Evolutionary conservation across 805 yeast genomes (phyloP).

Genomic region (Nakazawaea ishiwadae): DNA sequence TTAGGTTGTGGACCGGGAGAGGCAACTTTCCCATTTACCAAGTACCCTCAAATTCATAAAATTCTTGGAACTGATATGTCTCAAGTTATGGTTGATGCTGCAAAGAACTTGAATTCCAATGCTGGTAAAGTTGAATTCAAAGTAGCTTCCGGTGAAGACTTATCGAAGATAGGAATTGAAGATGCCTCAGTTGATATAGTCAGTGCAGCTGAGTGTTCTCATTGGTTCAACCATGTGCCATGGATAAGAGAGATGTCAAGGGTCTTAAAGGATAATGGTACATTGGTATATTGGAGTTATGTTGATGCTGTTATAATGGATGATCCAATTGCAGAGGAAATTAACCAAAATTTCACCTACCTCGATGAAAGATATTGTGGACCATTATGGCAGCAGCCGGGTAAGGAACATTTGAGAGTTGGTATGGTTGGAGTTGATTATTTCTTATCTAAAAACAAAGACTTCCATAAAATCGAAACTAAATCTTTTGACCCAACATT

Average conservation of each 20-base stretch:
- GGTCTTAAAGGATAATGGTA: slow-evolving; percentile 45
- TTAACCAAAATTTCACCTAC: slow-evolving; percentile 48
- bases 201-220: slow-evolving; percentile 74
- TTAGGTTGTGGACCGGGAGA: slow-evolving; percentile 81
- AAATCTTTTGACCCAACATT: slow-evolving; percentile 23
- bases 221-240: slow-evolving; percentile 63
- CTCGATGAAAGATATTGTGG: slow-evolving; percentile 46
- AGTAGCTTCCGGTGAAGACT: slow-evolving; percentile 23
- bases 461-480: slow-evolving; percentile 23
- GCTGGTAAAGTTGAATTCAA: slow-evolving; percentile 17
- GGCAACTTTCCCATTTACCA: slow-evolving; percentile 51
- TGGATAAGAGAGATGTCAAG: slow-evolving; percentile 48
- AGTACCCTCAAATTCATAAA: slow-evolving; percentile 31
- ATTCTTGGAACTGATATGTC: slow-evolving; percentile 66
- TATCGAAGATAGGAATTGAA: slow-evolving; percentile 17
- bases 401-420: slow-evolving; percentile 33
- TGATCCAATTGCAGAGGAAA: slow-evolving; percentile 45
- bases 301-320: slow-evolving; percentile 54
- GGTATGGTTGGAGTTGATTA: slow-evolving; percentile 24
- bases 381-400: slow-evolving; percentile 41
- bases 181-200: slow-evolving; percentile 49
- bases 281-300: slow-evolving; percentile 75
- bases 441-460: slow-evolving; percentile 16
- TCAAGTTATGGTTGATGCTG: slow-evolving; percentile 47
- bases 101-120: slow-evolving; percentile 22